Evolutionary conservation across 352 stramenopile species (phyloP), one percentile per base, ranked within the genome.

Genomic region (Phytopythium chamaehyphon): DNA sequence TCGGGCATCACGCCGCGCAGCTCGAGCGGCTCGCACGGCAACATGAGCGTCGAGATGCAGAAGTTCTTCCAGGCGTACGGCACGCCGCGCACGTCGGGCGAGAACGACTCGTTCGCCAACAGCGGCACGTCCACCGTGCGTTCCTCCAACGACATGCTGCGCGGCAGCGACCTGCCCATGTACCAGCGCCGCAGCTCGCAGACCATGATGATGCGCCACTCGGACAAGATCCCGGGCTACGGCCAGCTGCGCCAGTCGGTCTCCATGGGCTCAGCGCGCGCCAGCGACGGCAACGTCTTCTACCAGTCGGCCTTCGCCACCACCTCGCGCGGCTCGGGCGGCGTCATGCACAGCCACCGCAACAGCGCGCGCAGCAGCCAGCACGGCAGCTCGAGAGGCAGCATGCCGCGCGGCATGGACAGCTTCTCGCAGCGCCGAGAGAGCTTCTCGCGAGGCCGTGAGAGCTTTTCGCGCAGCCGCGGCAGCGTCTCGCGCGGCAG

Each of bases 21-120:
- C 11, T 74, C 60, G 42, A 26, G 42, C 21, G 33, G 47, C 42
- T 70, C 65, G 19, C 66, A 73, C 40, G 67, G 69, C 37, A 69
- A 66, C n/a, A 40, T 82, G 40, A 79, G 69, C 51, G 69, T 82
- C 55, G 73, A 84, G 63, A 82, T 82, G 73, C 69, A 84, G 66
- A 79, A 84, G 62, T 84, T 82, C 49, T 85, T 82, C 59, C 71
- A 82, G 57, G 63, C 70, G n/a, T 85, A 85, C 59, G 73, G 73
- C 10, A 57, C 64, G 8, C 64, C 65, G 28, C 64, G 62, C 40
- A 43, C 53, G 16, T 80, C 70, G 0, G 58, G 61, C 12, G 64
- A 76, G 37, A 80, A 69, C 37, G 55, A 64, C 26, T 81, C 67
- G 57, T 70, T 64, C 45, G 68, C 74, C 54, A 65, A 70, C 46